Evolutionary conservation across 352 stramenopile genomes (phyloP).

Genomic region (Peronospora destructor): DNA sequence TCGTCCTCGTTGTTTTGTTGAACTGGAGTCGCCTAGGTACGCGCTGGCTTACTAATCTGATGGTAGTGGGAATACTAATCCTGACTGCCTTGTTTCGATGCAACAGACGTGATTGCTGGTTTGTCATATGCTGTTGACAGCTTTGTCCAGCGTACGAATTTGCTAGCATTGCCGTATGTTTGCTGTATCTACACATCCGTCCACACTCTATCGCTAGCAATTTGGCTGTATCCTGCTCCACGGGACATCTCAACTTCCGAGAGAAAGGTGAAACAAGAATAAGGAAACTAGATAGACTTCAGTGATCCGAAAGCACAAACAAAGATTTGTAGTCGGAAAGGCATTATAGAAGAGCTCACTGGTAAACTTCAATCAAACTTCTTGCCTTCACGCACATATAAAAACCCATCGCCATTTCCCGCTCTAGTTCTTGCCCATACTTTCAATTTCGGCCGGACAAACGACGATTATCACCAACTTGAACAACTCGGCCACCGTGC

Average conservation of each 20-base stretch:
- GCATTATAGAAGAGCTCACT: no score
- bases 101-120: slow-evolving; percentile 18
- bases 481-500: no score
- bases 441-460: no score
- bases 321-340: no score
- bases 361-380: no score
- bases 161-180: slow-evolving; percentile 58
- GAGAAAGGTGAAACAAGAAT: slow-evolving; percentile 29
- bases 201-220: slow-evolving; percentile 52
- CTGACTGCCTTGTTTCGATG: slow-evolving; percentile 5
- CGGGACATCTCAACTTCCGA: background rate
- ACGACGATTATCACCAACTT: no score
- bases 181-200: slow-evolving; percentile 64
- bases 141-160: slow-evolving; percentile 43
- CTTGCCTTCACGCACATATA: no score
- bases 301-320: no score
- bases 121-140: slow-evolving; percentile 39
- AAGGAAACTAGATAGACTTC: background rate
- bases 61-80: background rate
- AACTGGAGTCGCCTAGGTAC: slow-evolving; percentile 25
- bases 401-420: no score
- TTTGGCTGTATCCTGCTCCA: slow-evolving; percentile 33
- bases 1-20: slow-evolving; percentile 30
- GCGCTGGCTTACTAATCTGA: slow-evolving; percentile 15
- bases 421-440: no score